Evolutionary conservation across 2,329 filamentous ascomycete species (phyloP), one percentile per base, ranked within the genome.

Genomic region (Phaeosphaeria sp.): DNA sequence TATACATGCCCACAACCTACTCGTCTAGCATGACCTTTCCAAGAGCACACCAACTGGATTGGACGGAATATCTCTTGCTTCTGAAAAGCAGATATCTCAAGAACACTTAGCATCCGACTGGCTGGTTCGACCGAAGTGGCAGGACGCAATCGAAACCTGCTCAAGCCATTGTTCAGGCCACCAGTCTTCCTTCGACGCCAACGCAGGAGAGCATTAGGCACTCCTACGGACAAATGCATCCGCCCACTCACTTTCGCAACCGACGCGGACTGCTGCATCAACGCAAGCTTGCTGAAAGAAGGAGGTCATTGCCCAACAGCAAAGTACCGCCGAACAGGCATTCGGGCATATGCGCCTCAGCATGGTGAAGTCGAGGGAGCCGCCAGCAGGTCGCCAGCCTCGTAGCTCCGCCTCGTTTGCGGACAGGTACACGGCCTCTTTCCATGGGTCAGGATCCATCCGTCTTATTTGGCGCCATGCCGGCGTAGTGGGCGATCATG

Each of bases 231-330:
- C 30, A 36, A 36, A 36, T 36, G 15, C 30, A 13, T 36, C 30
- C 30, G 30, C 30, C 30, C 30, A 36, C 30, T 36, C 30, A 13
- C 15, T 36, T 6, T 36, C 15, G 11, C 30, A 36, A 6, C 30
- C 30, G 30, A 36, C 30, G 30, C 3, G 30, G 30, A 36, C 30
- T 36, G 42, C 39, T 36, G 39, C 21, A 33, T 39, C 49, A 21
- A 44, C 49, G 40, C 39, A 51, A 51, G 49, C 30, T 36, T 36
- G 30, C 30, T 36, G 30, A 30, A 30, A 30, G 30, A 36, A 36
- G 30, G 30, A 36, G 6, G 30, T 13, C 30, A 36, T 7, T 36
- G 25, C 36, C 49, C 49, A 44, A 25, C 49, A 27, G 36, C 6
- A 45, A 45, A 7, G 42, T 15, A 44, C n/a, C 30, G 30, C 30